Percentiles rank a stretch among this genome's conserved stretches.
Conservation (phyloP, 495 filamentous ascomycete species). For the Penicillium tannophilum region DNA sequence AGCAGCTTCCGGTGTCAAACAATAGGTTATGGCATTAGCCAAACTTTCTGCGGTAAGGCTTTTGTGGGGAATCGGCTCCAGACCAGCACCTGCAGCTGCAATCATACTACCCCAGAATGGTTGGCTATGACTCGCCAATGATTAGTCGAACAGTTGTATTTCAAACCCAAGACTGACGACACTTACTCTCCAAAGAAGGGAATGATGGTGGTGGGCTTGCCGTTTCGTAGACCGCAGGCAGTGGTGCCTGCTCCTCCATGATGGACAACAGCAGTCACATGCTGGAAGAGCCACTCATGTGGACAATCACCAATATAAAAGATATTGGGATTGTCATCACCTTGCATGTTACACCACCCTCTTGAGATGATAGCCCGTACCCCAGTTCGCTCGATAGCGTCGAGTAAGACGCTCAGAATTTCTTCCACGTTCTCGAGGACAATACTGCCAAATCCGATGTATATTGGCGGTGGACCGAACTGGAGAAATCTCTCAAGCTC, state of each 20-base stretch:
- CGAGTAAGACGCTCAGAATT: conserved; percentile 51
- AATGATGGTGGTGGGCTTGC: conserved; percentile 57
- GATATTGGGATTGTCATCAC: conserved; percentile 40
- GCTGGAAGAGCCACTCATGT: conserved; percentile 65
- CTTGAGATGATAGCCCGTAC: conserved; percentile 62
- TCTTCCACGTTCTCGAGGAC: conserved; percentile 57
- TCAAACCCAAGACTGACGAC: neutral
- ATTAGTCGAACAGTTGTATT: neutral
- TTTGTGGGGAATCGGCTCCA: conserved; percentile 52
- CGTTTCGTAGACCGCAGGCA: conserved; percentile 55
- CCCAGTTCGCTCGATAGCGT: conserved; percentile 48
- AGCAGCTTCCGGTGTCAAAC: no score
- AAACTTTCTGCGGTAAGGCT: no score
- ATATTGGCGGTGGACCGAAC: conserved; percentile 54
- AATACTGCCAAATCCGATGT: conserved; percentile 70
- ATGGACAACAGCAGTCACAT: conserved; percentile 59
- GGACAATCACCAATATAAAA: conserved; percentile 60
- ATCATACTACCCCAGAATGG: conserved; percentile 81
- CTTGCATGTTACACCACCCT: conserved; percentile 60
- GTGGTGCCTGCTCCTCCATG: conserved; percentile 66
- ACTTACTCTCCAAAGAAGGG: conserved; percentile 64
- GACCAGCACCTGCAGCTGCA: conserved; percentile 59
- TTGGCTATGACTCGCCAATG: conserved; percentile 41
- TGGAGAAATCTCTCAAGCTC: conserved; percentile 52
- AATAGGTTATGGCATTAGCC: no score